These are phyloP conservation scores for Lasiodiplodia hormozganensis DNA, from an alignment of 2,329 filamentous ascomycete genomes.

Conservation along the genomic window DNA sequence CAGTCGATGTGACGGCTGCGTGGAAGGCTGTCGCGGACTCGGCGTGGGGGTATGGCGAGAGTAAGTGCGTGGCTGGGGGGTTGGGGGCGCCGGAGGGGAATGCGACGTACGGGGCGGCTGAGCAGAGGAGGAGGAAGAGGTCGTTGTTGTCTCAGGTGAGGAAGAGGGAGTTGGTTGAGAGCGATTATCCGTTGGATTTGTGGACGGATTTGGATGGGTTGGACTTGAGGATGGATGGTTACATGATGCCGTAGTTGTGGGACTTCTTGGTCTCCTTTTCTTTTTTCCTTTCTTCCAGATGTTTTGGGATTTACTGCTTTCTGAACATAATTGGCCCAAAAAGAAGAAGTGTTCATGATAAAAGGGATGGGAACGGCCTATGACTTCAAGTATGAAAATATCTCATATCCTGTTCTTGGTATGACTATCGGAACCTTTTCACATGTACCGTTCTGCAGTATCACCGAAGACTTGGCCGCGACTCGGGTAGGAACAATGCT, in stretches of 20 bases:
- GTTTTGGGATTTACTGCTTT: neutral
- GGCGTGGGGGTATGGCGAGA: constrained; percentile 39
- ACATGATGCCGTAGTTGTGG: constrained; percentile 18
- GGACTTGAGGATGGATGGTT: constrained; percentile 15
- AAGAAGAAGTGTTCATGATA: no score
- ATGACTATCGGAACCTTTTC: no score
- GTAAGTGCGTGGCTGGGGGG: constrained; percentile 43
- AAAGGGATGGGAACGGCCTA: no score
- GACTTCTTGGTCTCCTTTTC: neutral
- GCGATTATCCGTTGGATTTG: constrained; percentile 45
- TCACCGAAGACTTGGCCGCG: neutral
- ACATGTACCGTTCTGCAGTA: no score
- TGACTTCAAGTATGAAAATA: no score
- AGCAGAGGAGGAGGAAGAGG: constrained; percentile 34
- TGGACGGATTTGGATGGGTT: constrained; percentile 37
- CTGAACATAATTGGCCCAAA: no score
- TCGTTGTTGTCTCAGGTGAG: constrained; percentile 35
- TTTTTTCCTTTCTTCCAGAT: neutral
- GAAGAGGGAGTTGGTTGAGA: constrained; percentile 37
- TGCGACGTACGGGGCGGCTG: constrained; percentile 34
- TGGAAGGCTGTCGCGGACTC: constrained; percentile 58
- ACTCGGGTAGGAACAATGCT: neutral
- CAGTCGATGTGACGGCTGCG: constrained; percentile 58
- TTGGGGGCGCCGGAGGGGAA: constrained; percentile 33
- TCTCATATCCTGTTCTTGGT: no score